phyloP scores from a whole-genome alignment of 148 eudicot species.

The Pouteria glomerata region DNA sequence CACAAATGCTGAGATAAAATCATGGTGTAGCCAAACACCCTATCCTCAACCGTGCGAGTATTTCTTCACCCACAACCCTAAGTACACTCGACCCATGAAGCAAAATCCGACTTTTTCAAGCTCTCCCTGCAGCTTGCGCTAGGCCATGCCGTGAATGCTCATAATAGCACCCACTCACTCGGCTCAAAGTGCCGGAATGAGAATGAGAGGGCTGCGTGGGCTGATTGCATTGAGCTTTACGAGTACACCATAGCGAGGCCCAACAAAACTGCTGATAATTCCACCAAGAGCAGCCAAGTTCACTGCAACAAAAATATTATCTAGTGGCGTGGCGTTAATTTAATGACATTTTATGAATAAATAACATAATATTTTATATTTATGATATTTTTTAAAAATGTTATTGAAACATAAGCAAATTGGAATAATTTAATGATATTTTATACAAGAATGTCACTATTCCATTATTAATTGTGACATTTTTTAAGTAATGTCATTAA shows the following conservation, averaged over 20 bases:
- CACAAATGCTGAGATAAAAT: not conserved
- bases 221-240: slow-evolving; percentile 63
- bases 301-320: too few relatives aligned
- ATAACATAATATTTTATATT: too few relatives aligned
- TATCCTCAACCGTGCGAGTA: slow-evolving; percentile 57
- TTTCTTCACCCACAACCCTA: slow-evolving; percentile 34
- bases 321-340: too few relatives aligned
- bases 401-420: too few relatives aligned
- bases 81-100: slow-evolving; percentile 20
- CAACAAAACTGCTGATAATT: slow-evolving; percentile 35
- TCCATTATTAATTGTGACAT: too few relatives aligned
- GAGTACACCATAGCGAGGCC: slow-evolving; percentile 40
- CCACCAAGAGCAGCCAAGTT: slow-evolving; percentile 13
- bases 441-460: too few relatives aligned
- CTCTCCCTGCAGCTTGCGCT: slow-evolving; percentile 37
- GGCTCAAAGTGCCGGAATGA: slow-evolving; percentile 30
- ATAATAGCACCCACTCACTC: slow-evolving; percentile 16
- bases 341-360: too few relatives aligned
- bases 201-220: slow-evolving; percentile 56
- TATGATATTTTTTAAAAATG: too few relatives aligned
- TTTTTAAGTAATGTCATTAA: too few relatives aligned
- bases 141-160: slow-evolving; percentile 30
- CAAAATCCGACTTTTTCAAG: slow-evolving; percentile 38
- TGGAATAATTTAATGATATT: too few relatives aligned
- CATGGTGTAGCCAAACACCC: slow-evolving; percentile 71